These are phyloP conservation scores for Amanita phalloides DNA, from an alignment of 768 basidiomycete genomes.

Conservation along the genomic window DNA sequence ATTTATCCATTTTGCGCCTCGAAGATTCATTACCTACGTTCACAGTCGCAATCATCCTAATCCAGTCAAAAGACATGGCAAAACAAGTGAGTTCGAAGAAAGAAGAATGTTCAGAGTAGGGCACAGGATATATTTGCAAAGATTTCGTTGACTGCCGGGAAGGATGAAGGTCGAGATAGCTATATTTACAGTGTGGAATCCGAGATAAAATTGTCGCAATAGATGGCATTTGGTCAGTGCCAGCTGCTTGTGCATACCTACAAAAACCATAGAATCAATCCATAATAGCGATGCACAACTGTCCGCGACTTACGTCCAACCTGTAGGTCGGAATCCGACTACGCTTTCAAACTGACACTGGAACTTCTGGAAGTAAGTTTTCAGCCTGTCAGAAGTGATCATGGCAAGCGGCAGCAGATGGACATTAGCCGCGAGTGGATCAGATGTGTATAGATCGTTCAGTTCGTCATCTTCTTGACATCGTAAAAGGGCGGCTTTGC, in stretches of 20 bases:
- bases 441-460: conserved; percentile 60
- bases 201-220: conserved; percentile 60
- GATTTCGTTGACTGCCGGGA: conserved; percentile 60
- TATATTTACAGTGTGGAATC: conserved; percentile 59
- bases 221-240: conserved; percentile 50
- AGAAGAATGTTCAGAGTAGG: conserved; percentile 93
- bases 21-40: conserved; percentile 70
- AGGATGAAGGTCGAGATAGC: conserved; percentile 53
- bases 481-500: conserved; percentile 72
- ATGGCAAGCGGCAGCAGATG: conserved; percentile 76
- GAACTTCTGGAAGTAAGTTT: conserved; percentile 65
- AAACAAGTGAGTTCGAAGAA: conserved; percentile 96
- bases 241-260: conserved; percentile 59
- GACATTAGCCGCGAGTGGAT: conserved; percentile 70
- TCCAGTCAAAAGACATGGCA: conserved; percentile 79
- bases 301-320: conserved; percentile 74
- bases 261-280: not conserved
- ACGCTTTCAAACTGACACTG: conserved; percentile 59
- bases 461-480: conserved; percentile 83
- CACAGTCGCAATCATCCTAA: conserved; percentile 90
- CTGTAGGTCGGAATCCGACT: conserved; percentile 86
- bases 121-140: conserved; percentile 72
- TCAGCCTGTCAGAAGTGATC: conserved; percentile 69
- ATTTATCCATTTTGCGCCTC: conserved; percentile 77
- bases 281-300: not conserved